phyloP scores from a whole-genome alignment of 768 basidiomycete genomes.

The Hypsizygus marmoreus region DNA sequence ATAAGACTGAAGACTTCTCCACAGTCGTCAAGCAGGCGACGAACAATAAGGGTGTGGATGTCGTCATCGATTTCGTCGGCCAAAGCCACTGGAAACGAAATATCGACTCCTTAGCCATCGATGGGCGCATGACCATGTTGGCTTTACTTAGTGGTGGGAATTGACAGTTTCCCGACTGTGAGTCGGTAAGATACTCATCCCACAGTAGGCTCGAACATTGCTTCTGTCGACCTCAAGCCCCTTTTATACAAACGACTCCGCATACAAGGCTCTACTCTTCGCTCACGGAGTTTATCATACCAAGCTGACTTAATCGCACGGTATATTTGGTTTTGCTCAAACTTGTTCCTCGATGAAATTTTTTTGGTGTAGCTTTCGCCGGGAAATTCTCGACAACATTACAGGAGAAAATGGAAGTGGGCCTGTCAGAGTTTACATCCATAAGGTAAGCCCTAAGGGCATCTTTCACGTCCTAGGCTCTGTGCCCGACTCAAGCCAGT shows the following conservation, averaged over 20 bases:
- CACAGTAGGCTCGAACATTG: conserved; percentile 50
- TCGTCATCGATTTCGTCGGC: conserved; percentile 86
- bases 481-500: conserved; percentile 1
- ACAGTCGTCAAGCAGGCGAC: conserved; percentile 71
- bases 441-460: conserved; percentile 68
- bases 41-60: conserved; percentile 70
- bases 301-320: conserved; percentile 69
- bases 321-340: conserved; percentile 33
- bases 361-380: conserved; percentile 46
- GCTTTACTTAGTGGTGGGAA: conserved; percentile 63
- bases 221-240: conserved; percentile 57
- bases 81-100: conserved; percentile 75
- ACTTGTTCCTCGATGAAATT: not conserved
- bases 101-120: conserved; percentile 64
- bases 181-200: not conserved
- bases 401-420: conserved; percentile 59
- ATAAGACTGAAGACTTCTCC: conserved; percentile 82
- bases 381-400: conserved; percentile 57
- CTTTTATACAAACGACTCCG: conserved; percentile 84
- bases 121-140: conserved; percentile 76
- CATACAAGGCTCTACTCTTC: conserved; percentile 86
- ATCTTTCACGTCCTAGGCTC: conserved; percentile 4
- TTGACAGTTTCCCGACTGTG: not conserved
- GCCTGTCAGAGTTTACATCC: conserved; percentile 70
- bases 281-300: conserved; percentile 73